A percentile compares a stretch with the other conserved stretches of the same genome.
phyloP scores from a whole-genome alignment of 139 green algal species.

The Tetradesmus obliquus region DNA sequence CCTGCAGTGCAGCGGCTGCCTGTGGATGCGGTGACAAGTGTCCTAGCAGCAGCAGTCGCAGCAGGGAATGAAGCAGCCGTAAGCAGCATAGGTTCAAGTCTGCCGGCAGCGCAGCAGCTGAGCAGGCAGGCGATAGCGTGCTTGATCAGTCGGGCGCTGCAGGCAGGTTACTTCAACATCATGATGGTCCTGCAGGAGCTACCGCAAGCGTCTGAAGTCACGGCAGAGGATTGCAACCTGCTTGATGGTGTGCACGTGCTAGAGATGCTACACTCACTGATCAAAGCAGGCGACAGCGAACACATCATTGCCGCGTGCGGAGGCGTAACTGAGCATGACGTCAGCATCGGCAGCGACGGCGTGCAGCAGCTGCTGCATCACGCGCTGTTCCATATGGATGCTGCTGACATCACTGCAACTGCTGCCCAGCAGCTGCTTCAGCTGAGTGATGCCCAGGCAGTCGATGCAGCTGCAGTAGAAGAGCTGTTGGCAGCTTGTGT shows the following conservation, averaged over 20 bases:
- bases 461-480: background rate
- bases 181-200: too few species aligned
- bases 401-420: background rate
- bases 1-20: background rate
- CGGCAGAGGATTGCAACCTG: too few species aligned
- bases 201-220: too few species aligned
- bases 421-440: background rate
- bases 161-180: too few species aligned
- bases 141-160: too few species aligned
- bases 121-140: background rate
- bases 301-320: too few species aligned
- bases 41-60: background rate
- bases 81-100: background rate
- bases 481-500: background rate
- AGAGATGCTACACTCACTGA: too few species aligned
- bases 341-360: background rate
- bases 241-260: too few species aligned
- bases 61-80: background rate
- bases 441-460: background rate
- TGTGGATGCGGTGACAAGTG: background rate
- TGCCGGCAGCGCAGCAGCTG: background rate
- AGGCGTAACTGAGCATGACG: background rate
- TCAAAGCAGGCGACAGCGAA: too few species aligned
- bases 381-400: background rate
- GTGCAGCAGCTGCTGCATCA: background rate